Evolutionary conservation across 2,329 filamentous ascomycete genomes (phyloP).

Genomic region (Fusarium poae): DNA sequence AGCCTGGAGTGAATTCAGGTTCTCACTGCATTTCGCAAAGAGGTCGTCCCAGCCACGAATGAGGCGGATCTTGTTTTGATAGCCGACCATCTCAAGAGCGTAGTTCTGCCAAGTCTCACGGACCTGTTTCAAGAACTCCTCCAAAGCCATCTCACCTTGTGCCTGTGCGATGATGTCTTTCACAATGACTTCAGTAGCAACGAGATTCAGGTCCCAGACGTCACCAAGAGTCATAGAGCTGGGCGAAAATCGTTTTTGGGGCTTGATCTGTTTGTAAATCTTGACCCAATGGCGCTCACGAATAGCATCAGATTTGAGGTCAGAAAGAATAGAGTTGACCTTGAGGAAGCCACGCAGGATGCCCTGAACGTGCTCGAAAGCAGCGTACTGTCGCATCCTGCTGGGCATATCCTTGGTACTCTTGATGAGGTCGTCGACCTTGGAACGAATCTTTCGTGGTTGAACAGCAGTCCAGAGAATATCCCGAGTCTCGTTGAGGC

Average conservation of each 20-base stretch:
- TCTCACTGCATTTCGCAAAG: constrained; percentile 98
- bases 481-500: constrained; percentile 92
- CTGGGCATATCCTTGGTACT: constrained; percentile 99
- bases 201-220: constrained; percentile 96
- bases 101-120: constrained; percentile 98
- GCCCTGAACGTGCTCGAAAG: constrained; percentile 98
- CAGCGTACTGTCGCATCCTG: constrained; percentile 98
- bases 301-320: constrained; percentile 96
- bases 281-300: constrained; percentile 97
- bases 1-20: constrained; percentile 95
- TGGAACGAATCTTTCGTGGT: constrained; percentile 89
- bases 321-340: constrained; percentile 87
- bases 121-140: constrained; percentile 97
- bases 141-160: constrained; percentile 96
- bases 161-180: constrained; percentile 95
- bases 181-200: constrained; percentile 87
- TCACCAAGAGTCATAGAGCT: constrained; percentile 97
- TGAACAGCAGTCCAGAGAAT: constrained; percentile 95
- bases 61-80: constrained; percentile 97
- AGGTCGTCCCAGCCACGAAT: constrained; percentile 98
- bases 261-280: constrained; percentile 96
- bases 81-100: constrained; percentile 91
- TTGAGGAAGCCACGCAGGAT: constrained; percentile 90
- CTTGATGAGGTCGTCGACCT: constrained; percentile 92
- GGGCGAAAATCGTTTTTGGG: constrained; percentile 92